Conservation (phyloP, 192 early-diverging fungal genomes). For the Coemansia sp. region DNA sequence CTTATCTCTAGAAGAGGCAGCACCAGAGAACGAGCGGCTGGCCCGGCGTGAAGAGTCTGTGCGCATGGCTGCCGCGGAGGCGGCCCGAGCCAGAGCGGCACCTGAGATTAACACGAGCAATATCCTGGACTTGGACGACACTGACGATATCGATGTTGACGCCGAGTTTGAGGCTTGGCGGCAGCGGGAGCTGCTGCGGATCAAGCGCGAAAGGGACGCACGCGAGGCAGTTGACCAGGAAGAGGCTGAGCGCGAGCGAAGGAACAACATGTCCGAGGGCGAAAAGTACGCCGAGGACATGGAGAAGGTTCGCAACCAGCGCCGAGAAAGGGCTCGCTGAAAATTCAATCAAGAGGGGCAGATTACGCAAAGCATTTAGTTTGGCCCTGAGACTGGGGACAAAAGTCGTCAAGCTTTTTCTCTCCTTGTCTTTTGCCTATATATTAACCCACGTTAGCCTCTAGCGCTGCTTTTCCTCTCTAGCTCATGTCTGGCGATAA, state of each 20-base stretch:
- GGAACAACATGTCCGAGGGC: slow-evolving; percentile 80
- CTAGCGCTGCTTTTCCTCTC: neutral
- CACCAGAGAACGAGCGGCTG: slow-evolving; percentile 52
- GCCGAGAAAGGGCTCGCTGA: slow-evolving; percentile 57
- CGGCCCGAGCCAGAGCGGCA: slow-evolving; percentile 21
- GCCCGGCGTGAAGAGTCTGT: slow-evolving; percentile 53
- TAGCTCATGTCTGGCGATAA: slow-evolving; percentile 13
- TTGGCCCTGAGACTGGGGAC: neutral
- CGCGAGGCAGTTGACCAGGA: slow-evolving; percentile 68
- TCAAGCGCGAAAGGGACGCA: slow-evolving; percentile 85
- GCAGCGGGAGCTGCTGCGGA: slow-evolving; percentile 80
- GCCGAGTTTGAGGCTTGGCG: slow-evolving; percentile 92
- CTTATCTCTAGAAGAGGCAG: slow-evolving; percentile 57
- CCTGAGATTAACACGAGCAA: slow-evolving; percentile 45
- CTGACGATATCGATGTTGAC: slow-evolving; percentile 82
- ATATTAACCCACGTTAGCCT: neutral
- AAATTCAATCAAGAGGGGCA: neutral
- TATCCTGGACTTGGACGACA: slow-evolving; percentile 77
- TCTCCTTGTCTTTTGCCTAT: neutral
- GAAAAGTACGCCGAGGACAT: slow-evolving; percentile 73
- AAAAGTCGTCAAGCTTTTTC: neutral
- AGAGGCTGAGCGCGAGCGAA: slow-evolving; percentile 73
- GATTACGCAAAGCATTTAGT: neutral
- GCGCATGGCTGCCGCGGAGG: slow-evolving; percentile 34
- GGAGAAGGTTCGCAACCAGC: slow-evolving; percentile 57